A percentile compares a stretch with the other conserved stretches of the same genome.
Conservation (phyloP, 1,284 basidiomycete species). For the Marasmius tenuissimus region DNA sequence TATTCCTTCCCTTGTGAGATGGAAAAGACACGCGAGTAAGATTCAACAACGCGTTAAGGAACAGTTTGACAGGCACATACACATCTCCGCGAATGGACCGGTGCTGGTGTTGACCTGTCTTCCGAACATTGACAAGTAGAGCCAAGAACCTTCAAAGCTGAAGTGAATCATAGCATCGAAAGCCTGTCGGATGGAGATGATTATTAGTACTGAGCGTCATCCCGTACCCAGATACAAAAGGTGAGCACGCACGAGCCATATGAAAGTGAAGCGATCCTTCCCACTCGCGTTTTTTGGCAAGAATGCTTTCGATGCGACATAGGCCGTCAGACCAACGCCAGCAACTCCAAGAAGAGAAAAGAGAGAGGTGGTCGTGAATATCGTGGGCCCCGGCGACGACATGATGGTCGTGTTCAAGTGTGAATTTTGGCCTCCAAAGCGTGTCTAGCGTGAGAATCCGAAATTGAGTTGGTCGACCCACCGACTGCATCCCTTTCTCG, state of each 20-base stretch:
- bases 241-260: conserved; percentile 61
- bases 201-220: too few species aligned
- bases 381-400: conserved; percentile 21
- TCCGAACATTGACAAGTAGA: conserved; percentile 74
- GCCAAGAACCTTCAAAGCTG: conserved; percentile 75
- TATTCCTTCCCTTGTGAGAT: conserved; percentile 52
- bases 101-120: conserved; percentile 67
- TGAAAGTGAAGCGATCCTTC: conserved; percentile 67
- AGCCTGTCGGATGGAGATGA: conserved; percentile 37
- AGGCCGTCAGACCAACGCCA: conserved; percentile 48
- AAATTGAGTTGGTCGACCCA: not conserved
- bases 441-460: not conserved
- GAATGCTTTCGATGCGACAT: conserved; percentile 46
- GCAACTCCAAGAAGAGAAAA: conserved; percentile 63
- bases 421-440: not conserved
- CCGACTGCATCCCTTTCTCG: not conserved
- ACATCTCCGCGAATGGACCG: conserved; percentile 74
- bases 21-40: conserved; percentile 2
- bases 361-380: conserved; percentile 69
- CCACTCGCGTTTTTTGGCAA: conserved; percentile 62
- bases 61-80: conserved; percentile 42
- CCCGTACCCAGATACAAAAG: not conserved
- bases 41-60: not conserved
- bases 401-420: conserved; percentile 2
- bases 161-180: conserved; percentile 83